These are phyloP conservation scores for Eutrema heterophyllum DNA, from an alignment of 345 rosid genomes.

Conservation along the genomic window DNA sequence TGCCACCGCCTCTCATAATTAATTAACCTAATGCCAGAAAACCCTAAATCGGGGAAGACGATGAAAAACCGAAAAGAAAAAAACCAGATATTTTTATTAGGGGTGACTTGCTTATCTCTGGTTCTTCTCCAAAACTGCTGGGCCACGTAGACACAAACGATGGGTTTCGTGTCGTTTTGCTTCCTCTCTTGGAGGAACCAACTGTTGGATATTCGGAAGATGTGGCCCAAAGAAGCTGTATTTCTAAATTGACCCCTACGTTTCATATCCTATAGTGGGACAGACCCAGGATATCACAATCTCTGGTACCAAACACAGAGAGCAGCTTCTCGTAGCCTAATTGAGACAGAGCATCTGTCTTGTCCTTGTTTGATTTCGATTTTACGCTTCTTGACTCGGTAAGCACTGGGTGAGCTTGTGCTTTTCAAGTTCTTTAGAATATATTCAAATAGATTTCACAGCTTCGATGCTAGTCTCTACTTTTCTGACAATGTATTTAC, in stretches of 20 bases:
- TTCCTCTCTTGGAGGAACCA: background rate
- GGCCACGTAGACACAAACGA: slow-evolving; percentile 16
- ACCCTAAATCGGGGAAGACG: slow-evolving; percentile 23
- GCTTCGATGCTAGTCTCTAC: too few species aligned
- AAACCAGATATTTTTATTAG: background rate
- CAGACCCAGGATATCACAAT: background rate
- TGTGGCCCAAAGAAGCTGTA: background rate
- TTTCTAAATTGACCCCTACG: background rate
- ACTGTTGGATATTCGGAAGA: slow-evolving; percentile 22
- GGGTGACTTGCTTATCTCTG: background rate
- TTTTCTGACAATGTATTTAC: too few species aligned
- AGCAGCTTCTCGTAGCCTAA: too few species aligned
- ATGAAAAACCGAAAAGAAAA: background rate
- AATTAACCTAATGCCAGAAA: background rate
- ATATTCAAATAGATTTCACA: too few species aligned
- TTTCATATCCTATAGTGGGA: background rate
- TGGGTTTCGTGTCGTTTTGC: slow-evolving; percentile 18
- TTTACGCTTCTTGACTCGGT: too few species aligned
- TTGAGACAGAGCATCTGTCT: too few species aligned
- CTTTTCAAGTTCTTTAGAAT: too few species aligned
- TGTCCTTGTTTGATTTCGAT: too few species aligned
- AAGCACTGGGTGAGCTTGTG: too few species aligned
- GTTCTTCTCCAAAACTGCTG: background rate
- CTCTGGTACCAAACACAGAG: slow-evolving; percentile 1
- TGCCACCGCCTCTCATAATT: slow-evolving; percentile 55